Base-by-base conservation (phyloP, 225 moss, liverwort and hornwort species). In the Bryum argenteum region DNA sequence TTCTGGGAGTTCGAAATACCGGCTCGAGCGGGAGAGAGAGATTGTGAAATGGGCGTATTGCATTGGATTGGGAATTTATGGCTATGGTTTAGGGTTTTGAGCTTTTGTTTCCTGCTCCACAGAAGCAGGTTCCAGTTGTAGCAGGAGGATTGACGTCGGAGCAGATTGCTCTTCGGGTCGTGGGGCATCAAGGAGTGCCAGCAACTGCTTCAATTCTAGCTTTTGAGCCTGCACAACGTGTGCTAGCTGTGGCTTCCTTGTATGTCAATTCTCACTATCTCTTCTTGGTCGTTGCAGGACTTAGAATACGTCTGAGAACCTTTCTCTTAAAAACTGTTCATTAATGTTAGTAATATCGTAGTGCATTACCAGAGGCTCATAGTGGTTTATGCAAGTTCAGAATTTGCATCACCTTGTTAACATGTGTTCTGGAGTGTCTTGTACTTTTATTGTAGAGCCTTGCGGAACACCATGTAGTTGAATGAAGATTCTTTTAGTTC, bases 241-340 rank as follows among this genome's bases (percentile, higher is more conserved):
- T 98, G 71, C 92, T 98, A n/a, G 98, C 98, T 39, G 84, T 94
- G 67, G 88, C 92, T 69, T 83, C 92, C 54, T 81, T 88, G 94
- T 98, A 83, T n/a, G 93, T 83, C 40, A 23, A 52, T 71, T 70
- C 71, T 28, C 39, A 51, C 63, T 17, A 22, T 39, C 19, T 20
- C 66, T 42, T 65, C 14, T 45, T 45, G 50, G 40, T 21, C 3
- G 28, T 45, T 58, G 10, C 2, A 41, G 54, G 3, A 15, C 16
- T 24, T 55, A 3, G 2, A 55, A 22, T 47, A 12, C 43, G 43
- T 44, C n/a, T n/a, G n/a, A n/a, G n/a, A n/a, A n/a, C n/a, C n/a
- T n/a, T 33, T 33, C 5, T 4, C 5, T 28, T 2, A 2, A 28
- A 40, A n/a, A 42, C 17, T 54, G 28, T 64, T 55, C 8, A 19